These are phyloP conservation scores for Annulohypoxylon moriforme DNA, from an alignment of 495 filamentous ascomycete genomes.

Conservation along the genomic window DNA sequence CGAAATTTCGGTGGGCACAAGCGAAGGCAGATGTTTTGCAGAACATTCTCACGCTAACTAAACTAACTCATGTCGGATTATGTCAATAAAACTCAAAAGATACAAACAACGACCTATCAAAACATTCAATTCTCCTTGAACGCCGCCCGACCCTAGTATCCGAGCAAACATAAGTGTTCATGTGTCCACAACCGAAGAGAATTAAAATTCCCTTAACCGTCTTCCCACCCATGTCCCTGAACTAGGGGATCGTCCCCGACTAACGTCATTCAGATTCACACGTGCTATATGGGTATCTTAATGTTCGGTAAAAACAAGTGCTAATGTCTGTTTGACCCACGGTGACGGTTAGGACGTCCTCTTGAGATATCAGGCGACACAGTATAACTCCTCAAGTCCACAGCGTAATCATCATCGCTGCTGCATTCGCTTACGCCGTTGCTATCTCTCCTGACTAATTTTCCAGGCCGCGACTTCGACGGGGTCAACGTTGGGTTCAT, in stretches of 20 bases:
- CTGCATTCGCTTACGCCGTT: constrained; percentile 31
- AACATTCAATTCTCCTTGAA: not conserved
- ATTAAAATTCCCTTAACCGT: not conserved
- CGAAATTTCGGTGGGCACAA: not conserved
- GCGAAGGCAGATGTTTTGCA: constrained; percentile 26
- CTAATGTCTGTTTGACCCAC: not conserved
- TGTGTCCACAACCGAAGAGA: not conserved
- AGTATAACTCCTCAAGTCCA: constrained; percentile 4
- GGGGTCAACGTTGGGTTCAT: not conserved
- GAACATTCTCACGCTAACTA: not conserved
- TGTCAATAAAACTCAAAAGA: not conserved
- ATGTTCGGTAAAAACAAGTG: not conserved
- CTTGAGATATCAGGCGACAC: constrained; percentile 28
- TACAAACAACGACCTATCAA: not conserved
- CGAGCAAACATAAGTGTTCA: not conserved
- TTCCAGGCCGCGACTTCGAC: not conserved
- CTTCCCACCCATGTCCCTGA: not conserved
- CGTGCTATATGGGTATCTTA: not conserved
- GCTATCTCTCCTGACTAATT: constrained; percentile 22
- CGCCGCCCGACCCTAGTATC: not conserved
- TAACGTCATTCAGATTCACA: not conserved
- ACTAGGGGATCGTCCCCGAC: not conserved
- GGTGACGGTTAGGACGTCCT: not conserved
- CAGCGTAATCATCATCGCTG: not conserved
- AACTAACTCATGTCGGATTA: not conserved